Evolutionary conservation across 306 rosid species (phyloP).

Genomic region (Psophocarpus tetragonolobus): DNA sequence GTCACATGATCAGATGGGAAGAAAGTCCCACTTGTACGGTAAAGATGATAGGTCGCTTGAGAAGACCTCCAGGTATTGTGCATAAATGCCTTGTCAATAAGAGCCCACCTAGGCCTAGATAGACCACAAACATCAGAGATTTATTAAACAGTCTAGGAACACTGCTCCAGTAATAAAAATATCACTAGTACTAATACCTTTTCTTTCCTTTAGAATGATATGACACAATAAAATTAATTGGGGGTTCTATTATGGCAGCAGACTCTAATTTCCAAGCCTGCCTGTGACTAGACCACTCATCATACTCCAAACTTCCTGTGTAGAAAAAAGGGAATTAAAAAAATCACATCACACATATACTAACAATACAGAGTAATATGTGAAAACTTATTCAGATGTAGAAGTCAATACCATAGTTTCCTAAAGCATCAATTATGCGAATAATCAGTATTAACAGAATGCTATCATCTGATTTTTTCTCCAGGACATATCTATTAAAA

Average conservation of each 20-base stretch:
- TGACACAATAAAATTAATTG: conserved; percentile 79
- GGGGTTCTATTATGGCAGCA: conserved; percentile 92
- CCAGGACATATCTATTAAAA: conserved; percentile 70
- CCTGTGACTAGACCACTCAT: conserved; percentile 97
- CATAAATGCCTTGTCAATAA: conserved; percentile 97
- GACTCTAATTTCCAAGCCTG: conserved; percentile 99
- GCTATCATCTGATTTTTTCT: conserved; percentile 94
- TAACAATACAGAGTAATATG: conserved; percentile 7
- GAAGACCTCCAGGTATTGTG: conserved; percentile 99
- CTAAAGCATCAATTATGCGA: conserved; percentile 95
- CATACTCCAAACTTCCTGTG: conserved; percentile 92
- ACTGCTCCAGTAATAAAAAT: conserved; percentile 28
- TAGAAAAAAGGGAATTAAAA: conserved; percentile 17
- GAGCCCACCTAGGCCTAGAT: conserved; percentile 98
- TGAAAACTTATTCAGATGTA: conserved; percentile 7
- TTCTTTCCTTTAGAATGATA: conserved; percentile 85
- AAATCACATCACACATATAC: conserved; percentile 28
- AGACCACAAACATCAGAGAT: conserved; percentile 25
- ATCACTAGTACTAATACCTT: conserved; percentile 55
- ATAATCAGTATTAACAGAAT: conserved; percentile 84
- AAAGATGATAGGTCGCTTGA: conserved; percentile 90
- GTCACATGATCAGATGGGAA: conserved; percentile 78
- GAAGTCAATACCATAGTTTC: conserved; percentile 76
- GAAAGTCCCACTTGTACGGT: conserved; percentile 69
- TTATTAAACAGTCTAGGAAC: conserved; percentile 1